phyloP scores from a whole-genome alignment of 768 basidiomycete species.

The Lepiota brunneoincarnata region DNA sequence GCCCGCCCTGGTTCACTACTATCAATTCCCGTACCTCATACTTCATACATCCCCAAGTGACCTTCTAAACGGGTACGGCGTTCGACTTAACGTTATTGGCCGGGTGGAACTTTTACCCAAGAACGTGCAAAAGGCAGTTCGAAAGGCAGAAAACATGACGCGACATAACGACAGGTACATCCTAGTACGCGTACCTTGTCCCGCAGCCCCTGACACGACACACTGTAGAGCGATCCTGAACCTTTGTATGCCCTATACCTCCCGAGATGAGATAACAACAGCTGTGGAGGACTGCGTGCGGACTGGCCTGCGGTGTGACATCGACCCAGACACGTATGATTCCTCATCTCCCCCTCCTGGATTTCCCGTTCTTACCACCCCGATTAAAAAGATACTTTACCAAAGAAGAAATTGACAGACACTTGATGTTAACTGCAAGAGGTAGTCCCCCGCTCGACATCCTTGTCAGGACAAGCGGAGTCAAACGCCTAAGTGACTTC shows the following conservation, averaged over 20 bases:
- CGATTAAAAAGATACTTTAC: conserved; percentile 40
- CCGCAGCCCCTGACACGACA: not conserved
- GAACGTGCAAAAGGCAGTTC: conserved; percentile 66
- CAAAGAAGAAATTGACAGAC: conserved; percentile 62
- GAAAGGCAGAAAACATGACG: conserved; percentile 76
- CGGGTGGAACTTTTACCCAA: conserved; percentile 70
- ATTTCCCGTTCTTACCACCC: not conserved
- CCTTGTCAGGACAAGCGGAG: conserved; percentile 88
- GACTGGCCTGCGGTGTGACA: conserved; percentile 29
- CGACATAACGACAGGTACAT: conserved; percentile 65
- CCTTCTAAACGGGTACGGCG: conserved; percentile 76
- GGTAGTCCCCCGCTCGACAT: conserved; percentile 85
- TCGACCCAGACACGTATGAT: conserved; percentile 19
- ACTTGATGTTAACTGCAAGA: conserved; percentile 61
- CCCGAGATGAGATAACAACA: conserved; percentile 86
- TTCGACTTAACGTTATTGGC: conserved; percentile 83
- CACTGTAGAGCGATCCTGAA: conserved; percentile 77
- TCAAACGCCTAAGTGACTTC: conserved; percentile 84
- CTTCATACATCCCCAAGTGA: conserved; percentile 43
- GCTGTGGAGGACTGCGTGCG: conserved; percentile 60
- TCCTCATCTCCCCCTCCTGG: not conserved
- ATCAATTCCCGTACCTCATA: not conserved
- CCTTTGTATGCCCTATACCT: conserved; percentile 89
- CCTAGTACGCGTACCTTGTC: not conserved
- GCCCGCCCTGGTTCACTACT: conserved; percentile 20